Conservation (phyloP, 164 flowering plant species). For the Chimonanthus salicifolius region DNA sequence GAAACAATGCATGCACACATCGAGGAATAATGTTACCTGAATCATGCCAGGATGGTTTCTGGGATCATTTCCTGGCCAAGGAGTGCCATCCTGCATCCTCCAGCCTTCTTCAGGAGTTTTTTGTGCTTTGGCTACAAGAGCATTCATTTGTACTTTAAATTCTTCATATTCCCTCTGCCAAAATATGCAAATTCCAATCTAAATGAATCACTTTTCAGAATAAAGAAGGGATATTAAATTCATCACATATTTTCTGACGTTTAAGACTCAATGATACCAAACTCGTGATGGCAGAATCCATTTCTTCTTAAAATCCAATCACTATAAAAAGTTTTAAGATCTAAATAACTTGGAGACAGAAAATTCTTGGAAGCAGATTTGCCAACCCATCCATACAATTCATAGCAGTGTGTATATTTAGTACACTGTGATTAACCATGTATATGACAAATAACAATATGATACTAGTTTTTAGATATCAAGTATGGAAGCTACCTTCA, state of each 20-base stretch:
- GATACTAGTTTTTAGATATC: too few species aligned
- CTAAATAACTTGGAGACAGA: too few species aligned
- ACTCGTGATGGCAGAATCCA: too few species aligned
- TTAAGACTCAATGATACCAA: too few species aligned
- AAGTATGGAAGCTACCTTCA: slow-evolving; percentile 55
- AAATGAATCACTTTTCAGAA: background rate
- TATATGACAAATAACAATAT: too few species aligned
- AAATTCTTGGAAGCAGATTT: too few species aligned
- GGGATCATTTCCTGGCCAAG: slow-evolving; percentile 95
- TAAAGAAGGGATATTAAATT: background rate
- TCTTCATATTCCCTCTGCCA: slow-evolving; percentile 94
- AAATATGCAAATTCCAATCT: slow-evolving; percentile 2
- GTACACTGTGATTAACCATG: too few species aligned
- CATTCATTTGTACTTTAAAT: slow-evolving; percentile 88
- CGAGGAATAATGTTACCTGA: slow-evolving; percentile 44
- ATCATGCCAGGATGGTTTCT: slow-evolving; percentile 99
- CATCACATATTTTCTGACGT: too few species aligned
- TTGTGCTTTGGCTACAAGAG: slow-evolving; percentile 89
- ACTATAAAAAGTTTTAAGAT: too few species aligned
- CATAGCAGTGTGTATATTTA: too few species aligned
- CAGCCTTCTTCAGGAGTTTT: slow-evolving; percentile 96
- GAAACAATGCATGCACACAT: background rate
- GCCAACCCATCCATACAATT: too few species aligned
- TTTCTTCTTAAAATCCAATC: too few species aligned
- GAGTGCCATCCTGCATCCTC: slow-evolving; percentile 97